Conservation (phyloP, 2,329 filamentous ascomycete species). For the Neofusicoccum umdonicola region DNA sequence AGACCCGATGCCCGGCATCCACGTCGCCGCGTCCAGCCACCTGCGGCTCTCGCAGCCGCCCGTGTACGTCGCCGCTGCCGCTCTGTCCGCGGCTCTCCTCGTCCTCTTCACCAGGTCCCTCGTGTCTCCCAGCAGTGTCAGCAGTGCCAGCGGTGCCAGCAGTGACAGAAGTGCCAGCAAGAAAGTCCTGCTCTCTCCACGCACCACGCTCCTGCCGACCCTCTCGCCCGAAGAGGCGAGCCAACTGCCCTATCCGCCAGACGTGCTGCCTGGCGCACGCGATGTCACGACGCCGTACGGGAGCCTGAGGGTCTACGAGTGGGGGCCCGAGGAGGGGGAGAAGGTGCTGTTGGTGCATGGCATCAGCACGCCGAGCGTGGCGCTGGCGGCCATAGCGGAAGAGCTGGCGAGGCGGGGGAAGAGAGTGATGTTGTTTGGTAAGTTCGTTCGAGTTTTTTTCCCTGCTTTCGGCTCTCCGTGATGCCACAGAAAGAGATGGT, state of each 20-base stretch:
- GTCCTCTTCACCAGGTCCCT: constrained; percentile 25
- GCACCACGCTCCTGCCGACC: constrained; percentile 25
- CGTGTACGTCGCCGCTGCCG: not conserved
- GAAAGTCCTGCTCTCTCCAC: constrained; percentile 26
- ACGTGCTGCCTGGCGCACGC: constrained; percentile 66
- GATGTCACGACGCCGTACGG: constrained; percentile 71
- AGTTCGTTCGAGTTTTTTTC: constrained; percentile 23
- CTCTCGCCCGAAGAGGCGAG: constrained; percentile 28
- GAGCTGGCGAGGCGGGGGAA: constrained; percentile 65
- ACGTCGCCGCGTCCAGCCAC: not conserved
- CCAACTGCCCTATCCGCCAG: constrained; percentile 60
- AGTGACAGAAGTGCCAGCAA: constrained; percentile 3
- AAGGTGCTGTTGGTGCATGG: constrained; percentile 77
- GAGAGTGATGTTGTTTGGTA: constrained; percentile 74
- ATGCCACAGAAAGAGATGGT: too few species aligned
- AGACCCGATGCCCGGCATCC: not conserved
- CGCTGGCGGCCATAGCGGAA: constrained; percentile 65
- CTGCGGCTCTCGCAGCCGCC: not conserved
- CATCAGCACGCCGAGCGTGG: constrained; percentile 74
- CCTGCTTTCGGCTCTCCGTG: too few species aligned
- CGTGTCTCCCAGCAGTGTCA: constrained; percentile 17
- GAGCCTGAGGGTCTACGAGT: constrained; percentile 72
- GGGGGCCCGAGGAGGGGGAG: constrained; percentile 68
- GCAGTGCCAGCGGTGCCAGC: constrained; percentile 13
- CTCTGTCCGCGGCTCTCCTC: not conserved